Percentiles rank a stretch among this genome's conserved stretches.
Evolutionary conservation across 2,329 filamentous ascomycete species (phyloP).

Genomic region (Huntiella abstrusa): DNA sequence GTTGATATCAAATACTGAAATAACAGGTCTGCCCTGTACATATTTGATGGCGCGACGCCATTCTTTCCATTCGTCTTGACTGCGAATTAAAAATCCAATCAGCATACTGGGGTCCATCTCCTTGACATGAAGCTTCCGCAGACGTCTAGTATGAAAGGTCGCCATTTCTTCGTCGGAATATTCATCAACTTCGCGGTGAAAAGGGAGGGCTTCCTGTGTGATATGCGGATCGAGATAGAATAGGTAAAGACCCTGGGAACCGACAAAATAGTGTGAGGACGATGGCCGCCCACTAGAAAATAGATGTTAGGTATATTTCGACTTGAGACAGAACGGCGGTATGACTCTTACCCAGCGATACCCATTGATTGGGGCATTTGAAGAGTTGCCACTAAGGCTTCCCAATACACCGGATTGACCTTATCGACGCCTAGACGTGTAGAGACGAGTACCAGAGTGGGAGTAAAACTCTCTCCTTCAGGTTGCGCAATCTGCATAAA

Average conservation of each 20-base stretch:
- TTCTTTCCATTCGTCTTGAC: slow-evolving; percentile 63
- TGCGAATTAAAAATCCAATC: slow-evolving; percentile 73
- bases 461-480: slow-evolving; percentile 47
- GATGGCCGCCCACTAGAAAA: slow-evolving; percentile 62
- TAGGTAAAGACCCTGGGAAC: slow-evolving; percentile 49
- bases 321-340: slow-evolving; percentile 1
- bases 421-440: slow-evolving; percentile 85
- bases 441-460: slow-evolving; percentile 75
- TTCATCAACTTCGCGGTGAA: slow-evolving; percentile 32
- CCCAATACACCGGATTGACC: slow-evolving; percentile 86
- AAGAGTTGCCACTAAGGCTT: slow-evolving; percentile 68
- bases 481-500: slow-evolving; percentile 62
- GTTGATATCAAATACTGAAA: slow-evolving; percentile 62
- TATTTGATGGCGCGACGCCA: slow-evolving; percentile 65
- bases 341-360: slow-evolving; percentile 59
- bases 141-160: slow-evolving; percentile 70
- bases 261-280: slow-evolving; percentile 52
- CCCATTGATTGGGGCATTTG: slow-evolving; percentile 87
- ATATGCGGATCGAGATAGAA: slow-evolving; percentile 94
- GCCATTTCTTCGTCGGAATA: slow-evolving; percentile 58
- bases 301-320: slow-evolving; percentile 4
- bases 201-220: slow-evolving; percentile 55
- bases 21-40: slow-evolving; percentile 64
- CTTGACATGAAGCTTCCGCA: slow-evolving; percentile 64
- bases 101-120: slow-evolving; percentile 99